Evolutionary conservation across 768 basidiomycete species (phyloP).

Genomic region (Tricholoma bakamatsutake): DNA sequence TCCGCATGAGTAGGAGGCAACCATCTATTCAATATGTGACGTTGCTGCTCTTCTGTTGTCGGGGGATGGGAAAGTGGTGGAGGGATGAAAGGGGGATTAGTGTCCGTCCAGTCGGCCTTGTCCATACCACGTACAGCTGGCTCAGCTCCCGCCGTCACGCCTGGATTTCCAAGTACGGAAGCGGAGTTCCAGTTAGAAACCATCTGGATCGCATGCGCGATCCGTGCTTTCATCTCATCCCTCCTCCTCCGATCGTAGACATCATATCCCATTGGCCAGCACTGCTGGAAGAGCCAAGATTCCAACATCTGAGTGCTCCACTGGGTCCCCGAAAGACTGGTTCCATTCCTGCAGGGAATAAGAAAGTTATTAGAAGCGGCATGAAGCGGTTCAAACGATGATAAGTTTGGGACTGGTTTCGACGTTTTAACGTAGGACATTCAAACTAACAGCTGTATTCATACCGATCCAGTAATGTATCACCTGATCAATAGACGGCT

Average conservation of each 20-base stretch:
- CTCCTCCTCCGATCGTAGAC: constrained; percentile 39
- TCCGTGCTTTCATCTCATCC: constrained; percentile 40
- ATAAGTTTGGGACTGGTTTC: not conserved
- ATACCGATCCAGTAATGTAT: not conserved
- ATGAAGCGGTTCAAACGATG: not conserved
- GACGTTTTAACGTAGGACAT: not conserved
- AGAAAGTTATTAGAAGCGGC: constrained; percentile 20
- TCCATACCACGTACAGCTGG: not conserved
- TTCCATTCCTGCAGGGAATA: constrained; percentile 42
- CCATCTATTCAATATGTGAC: not conserved
- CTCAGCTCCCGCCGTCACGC: not conserved
- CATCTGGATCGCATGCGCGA: constrained; percentile 47
- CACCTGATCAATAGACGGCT: not conserved
- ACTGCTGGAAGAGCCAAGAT: constrained; percentile 49
- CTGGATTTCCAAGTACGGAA: not conserved
- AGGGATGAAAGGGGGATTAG: not conserved
- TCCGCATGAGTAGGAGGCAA: not conserved
- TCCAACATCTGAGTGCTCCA: constrained; percentile 56
- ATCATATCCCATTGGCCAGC: constrained; percentile 61
- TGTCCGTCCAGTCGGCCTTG: not conserved
- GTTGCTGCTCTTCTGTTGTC: not conserved
- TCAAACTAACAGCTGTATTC: not conserved
- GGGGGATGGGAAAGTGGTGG: not conserved
- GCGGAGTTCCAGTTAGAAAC: constrained; percentile 22
- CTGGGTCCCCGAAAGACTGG: constrained; percentile 39